Percentiles rank a stretch among this genome's conserved stretches.
These are phyloP conservation scores for Leishmania major DNA, from an alignment of 208 protist species.

Conservation along the genomic window DNA sequence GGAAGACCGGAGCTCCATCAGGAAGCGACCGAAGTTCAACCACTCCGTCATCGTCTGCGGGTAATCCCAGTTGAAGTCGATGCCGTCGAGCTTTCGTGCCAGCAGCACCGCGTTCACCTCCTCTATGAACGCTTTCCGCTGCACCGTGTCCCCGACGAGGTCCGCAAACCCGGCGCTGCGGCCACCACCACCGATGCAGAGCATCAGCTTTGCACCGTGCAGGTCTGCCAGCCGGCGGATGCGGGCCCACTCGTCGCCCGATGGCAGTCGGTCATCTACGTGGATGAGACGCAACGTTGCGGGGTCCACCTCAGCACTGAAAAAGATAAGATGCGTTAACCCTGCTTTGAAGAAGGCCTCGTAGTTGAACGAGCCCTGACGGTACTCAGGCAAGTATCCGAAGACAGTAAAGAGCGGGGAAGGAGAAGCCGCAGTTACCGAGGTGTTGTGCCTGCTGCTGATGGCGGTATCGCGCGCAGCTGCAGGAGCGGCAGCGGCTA, in stretches of 20 bases:
- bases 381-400: slow-evolving; percentile 79
- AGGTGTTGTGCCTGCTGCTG: not conserved
- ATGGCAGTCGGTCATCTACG: slow-evolving; percentile 54
- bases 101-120: slow-evolving; percentile 41
- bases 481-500: not conserved
- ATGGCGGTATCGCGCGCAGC: not conserved
- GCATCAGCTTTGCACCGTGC: slow-evolving; percentile 53
- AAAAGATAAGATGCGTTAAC: slow-evolving; percentile 81
- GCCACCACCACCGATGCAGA: slow-evolving; percentile 68
- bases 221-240: slow-evolving; percentile 40
- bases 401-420: slow-evolving; percentile 53
- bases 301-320: slow-evolving; percentile 62
- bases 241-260: slow-evolving; percentile 28
- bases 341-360: slow-evolving; percentile 46
- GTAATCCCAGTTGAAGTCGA: slow-evolving; percentile 88
- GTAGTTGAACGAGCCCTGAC: slow-evolving; percentile 48
- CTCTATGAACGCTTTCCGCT: slow-evolving; percentile 35
- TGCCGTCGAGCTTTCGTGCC: slow-evolving; percentile 50
- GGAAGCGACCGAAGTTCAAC: slow-evolving; percentile 32
- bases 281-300: slow-evolving; percentile 23
- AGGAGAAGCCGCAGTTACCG: not conserved
- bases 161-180: slow-evolving; percentile 55
- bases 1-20: slow-evolving; percentile 35
- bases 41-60: slow-evolving; percentile 49
- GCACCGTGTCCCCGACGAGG: slow-evolving; percentile 27